Conservation (phyloP, 1,139 yeast species). For the Yamadazyma diddensiae region DNA sequence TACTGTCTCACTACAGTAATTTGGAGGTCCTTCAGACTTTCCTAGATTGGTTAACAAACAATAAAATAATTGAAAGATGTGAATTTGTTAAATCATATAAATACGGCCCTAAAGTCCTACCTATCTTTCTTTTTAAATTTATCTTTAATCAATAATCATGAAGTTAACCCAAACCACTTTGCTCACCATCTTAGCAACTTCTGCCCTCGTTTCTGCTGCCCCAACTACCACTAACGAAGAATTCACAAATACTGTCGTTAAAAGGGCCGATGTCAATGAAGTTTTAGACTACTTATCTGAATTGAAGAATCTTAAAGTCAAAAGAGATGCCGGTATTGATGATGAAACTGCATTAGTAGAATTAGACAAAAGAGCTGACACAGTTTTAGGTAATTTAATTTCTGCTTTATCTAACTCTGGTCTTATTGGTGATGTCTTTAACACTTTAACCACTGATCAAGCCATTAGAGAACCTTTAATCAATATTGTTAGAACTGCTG, state of each 20-base stretch:
- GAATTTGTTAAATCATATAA: not conserved
- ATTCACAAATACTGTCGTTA: slow-evolving; percentile 25
- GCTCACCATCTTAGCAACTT: slow-evolving; percentile 41
- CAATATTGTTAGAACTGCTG: slow-evolving; percentile 29
- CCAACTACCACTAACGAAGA: slow-evolving; percentile 24
- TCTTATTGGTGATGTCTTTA: slow-evolving; percentile 36
- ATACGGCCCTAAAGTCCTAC: slow-evolving; percentile 1
- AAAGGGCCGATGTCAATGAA: slow-evolving; percentile 36
- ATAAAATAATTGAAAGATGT: not conserved
- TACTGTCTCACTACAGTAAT: too few species aligned
- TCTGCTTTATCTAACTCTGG: slow-evolving; percentile 41
- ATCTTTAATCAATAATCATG: slow-evolving; percentile 23
- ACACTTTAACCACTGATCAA: slow-evolving; percentile 32
- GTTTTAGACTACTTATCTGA: slow-evolving; percentile 34
- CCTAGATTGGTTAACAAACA: slow-evolving; percentile 8
- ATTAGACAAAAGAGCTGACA: slow-evolving; percentile 39
- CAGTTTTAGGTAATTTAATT: slow-evolving; percentile 35
- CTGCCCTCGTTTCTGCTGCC: slow-evolving; percentile 40
- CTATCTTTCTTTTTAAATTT: slow-evolving; percentile 1
- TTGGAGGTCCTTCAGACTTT: too few species aligned
- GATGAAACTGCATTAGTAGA: slow-evolving; percentile 27
- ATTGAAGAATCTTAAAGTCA: slow-evolving; percentile 29
- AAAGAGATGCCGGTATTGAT: slow-evolving; percentile 33
- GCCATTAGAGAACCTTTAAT: slow-evolving; percentile 26
- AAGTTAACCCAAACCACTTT: slow-evolving; percentile 43